A percentile compares a stretch with the other conserved stretches of the same genome.
These are phyloP conservation scores for Thalassiosira mediterranea DNA, from an alignment of 352 stramenopile genomes.

Conservation along the genomic window DNA sequence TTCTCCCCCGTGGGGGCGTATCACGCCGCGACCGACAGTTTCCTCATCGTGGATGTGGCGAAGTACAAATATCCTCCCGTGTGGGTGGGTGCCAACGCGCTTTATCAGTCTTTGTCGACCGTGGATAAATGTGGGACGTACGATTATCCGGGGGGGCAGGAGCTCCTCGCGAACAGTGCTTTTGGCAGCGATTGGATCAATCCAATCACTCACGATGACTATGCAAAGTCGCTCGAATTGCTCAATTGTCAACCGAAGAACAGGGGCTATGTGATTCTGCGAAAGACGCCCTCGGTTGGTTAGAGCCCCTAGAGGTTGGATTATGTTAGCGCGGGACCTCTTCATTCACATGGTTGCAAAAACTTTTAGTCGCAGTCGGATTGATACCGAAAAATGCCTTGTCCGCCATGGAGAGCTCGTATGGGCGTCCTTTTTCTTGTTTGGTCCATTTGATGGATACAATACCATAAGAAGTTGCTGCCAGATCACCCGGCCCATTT, in stretches of 20 bases:
- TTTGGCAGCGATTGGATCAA: conserved; percentile 19
- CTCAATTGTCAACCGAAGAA: conserved; percentile 57
- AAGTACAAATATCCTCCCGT: conserved; percentile 93
- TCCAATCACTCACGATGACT: conserved; percentile 34
- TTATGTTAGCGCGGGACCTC: too few relatives aligned
- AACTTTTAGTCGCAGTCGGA: too few relatives aligned
- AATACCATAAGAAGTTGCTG: too few relatives aligned
- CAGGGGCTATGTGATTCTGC: conserved; percentile 72
- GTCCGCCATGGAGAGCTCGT: too few relatives aligned
- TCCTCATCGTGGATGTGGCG: conserved; percentile 93
- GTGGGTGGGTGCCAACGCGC: conserved; percentile 63
- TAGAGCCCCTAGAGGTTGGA: too few relatives aligned
- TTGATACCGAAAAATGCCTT: too few relatives aligned
- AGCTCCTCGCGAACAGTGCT: conserved; percentile 18
- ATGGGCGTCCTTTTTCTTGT: too few relatives aligned
- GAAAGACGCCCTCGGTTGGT: too few relatives aligned
- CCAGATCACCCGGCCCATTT: too few relatives aligned
- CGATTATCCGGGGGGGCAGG: conserved; percentile 53
- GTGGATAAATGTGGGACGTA: conserved; percentile 67
- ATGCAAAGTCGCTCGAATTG: conserved; percentile 22
- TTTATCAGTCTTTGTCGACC: conserved; percentile 55
- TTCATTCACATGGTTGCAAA: too few relatives aligned
- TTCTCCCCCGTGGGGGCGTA: conserved; percentile 92
- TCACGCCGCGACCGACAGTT: conserved; percentile 84
- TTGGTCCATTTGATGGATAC: too few relatives aligned